These are phyloP conservation scores for Tanacetum coccineum DNA, from an alignment of 129 eudicot genomes.

Conservation along the genomic window DNA sequence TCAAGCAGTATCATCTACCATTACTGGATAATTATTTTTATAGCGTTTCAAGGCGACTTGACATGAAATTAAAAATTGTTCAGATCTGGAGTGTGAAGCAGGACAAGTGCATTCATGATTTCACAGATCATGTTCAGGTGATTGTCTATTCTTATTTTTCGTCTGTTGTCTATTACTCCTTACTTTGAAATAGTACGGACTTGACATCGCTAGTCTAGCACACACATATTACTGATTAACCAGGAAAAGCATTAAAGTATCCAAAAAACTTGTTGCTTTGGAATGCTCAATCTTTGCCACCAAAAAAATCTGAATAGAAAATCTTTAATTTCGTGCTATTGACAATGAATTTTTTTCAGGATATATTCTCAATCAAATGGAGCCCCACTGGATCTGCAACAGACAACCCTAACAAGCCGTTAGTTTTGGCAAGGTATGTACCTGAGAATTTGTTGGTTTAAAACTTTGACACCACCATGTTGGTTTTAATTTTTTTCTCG, in stretches of 20 bases:
- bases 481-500: too few relatives aligned
- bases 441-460: too few relatives aligned
- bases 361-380: conserved; percentile 47
- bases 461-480: too few relatives aligned
- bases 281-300: too few relatives aligned
- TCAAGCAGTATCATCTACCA: background rate
- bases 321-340: conserved; percentile 1
- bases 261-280: background rate
- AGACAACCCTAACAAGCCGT: conserved; percentile 43
- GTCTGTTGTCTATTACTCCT: too few relatives aligned
- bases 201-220: too few relatives aligned
- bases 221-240: too few relatives aligned
- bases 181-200: too few relatives aligned
- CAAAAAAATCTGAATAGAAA: background rate
- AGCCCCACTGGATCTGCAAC: conserved; percentile 60
- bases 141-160: too few relatives aligned
- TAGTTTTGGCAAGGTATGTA: conserved; percentile 56
- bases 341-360: conserved; percentile 26
- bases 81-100: conserved; percentile 66
- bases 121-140: conserved; percentile 55
- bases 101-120: conserved; percentile 39
- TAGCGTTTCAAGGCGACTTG: background rate
- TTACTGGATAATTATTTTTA: background rate
- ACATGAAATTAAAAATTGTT: conserved; percentile 15
- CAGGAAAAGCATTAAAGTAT: too few relatives aligned